These are phyloP conservation scores for Fusarium decemcellulare DNA, from an alignment of 2,329 filamentous ascomycete genomes.

Conservation along the genomic window DNA sequence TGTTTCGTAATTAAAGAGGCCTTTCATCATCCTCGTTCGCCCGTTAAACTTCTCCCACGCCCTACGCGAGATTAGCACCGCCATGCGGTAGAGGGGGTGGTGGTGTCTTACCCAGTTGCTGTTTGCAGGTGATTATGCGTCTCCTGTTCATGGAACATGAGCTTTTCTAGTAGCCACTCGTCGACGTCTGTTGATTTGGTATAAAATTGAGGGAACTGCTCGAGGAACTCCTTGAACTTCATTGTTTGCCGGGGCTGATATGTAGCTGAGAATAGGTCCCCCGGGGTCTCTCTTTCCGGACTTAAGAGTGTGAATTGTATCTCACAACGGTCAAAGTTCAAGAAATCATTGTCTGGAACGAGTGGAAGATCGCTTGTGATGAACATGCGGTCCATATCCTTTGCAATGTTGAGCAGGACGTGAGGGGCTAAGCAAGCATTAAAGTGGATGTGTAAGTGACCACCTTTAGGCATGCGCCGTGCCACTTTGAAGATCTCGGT, in stretches of 20 bases:
- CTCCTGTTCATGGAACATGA: conserved; percentile 73
- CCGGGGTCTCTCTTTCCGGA: conserved; percentile 51
- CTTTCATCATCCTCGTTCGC: conserved; percentile 80
- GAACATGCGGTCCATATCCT: conserved; percentile 75
- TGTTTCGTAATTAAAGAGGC: conserved; percentile 76
- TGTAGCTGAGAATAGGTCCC: conserved; percentile 62
- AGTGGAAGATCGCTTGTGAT: conserved; percentile 72
- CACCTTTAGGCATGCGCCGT: conserved; percentile 76
- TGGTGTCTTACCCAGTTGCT: conserved; percentile 63
- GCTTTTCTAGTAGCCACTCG: conserved; percentile 73
- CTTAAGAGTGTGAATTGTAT: conserved; percentile 72
- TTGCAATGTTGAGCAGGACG: conserved; percentile 69
- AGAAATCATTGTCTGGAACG: conserved; percentile 52
- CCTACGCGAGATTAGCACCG: conserved; percentile 49
- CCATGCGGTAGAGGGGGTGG: neutral
- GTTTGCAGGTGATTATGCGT: conserved; percentile 67
- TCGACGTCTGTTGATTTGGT: conserved; percentile 49
- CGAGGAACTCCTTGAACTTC: conserved; percentile 58
- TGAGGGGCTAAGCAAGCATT: conserved; percentile 78
- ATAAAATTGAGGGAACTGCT: conserved; percentile 50
- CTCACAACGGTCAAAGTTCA: conserved; percentile 68
- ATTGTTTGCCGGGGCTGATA: conserved; percentile 64
- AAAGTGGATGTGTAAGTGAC: conserved; percentile 82
- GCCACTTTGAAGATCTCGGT: conserved; percentile 72
- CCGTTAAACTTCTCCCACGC: conserved; percentile 76